A percentile compares a stretch with the other conserved stretches of the same genome.
Evolutionary conservation across 202 grass and related monocot genomes (phyloP).

Genomic region (Elaeis oleifera): DNA sequence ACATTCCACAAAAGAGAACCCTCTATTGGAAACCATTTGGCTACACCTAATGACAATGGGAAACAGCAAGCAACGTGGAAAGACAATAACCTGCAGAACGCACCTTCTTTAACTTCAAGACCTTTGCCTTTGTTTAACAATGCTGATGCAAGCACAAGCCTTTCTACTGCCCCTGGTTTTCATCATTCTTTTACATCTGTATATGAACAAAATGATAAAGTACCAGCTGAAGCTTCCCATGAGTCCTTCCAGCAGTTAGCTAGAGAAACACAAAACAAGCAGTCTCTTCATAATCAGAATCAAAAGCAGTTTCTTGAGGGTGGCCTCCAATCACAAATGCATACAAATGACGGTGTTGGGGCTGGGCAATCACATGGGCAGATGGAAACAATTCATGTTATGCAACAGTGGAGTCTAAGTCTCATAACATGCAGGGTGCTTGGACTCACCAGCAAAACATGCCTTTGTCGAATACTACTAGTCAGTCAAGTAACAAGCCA

Average conservation of each 20-base stretch:
- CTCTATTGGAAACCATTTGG: conserved; percentile 25
- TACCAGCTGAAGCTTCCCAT: conserved; percentile 31
- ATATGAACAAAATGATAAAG: conserved; percentile 40
- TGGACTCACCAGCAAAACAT: conserved; percentile 67
- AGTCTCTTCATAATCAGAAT: conserved; percentile 38
- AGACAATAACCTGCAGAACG: conserved; percentile 30
- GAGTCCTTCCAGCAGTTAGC: conserved; percentile 34
- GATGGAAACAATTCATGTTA: conserved; percentile 45
- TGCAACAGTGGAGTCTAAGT: conserved; percentile 27
- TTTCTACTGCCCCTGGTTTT: conserved; percentile 40
- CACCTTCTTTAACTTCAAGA: conserved; percentile 20
- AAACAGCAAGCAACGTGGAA: conserved; percentile 37
- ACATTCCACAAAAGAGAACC: conserved; percentile 58
- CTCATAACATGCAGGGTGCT: conserved; percentile 44
- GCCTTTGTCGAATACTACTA: conserved; percentile 37
- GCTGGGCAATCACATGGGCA: conserved; percentile 40
- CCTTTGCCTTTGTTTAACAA: conserved; percentile 34
- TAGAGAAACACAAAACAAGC: conserved; percentile 40
- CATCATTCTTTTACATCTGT: conserved; percentile 36
- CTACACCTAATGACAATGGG: conserved; percentile 26
- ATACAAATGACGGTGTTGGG: conserved; percentile 48
- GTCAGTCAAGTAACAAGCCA: conserved; percentile 51
- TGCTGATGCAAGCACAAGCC: conserved; percentile 45
- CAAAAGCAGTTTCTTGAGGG: conserved; percentile 56
- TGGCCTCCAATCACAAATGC: conserved; percentile 42